Percentiles rank a stretch among this genome's conserved stretches.
These are phyloP conservation scores for Nicotiana otophora DNA, from an alignment of 257 asterid species.

Conservation along the genomic window DNA sequence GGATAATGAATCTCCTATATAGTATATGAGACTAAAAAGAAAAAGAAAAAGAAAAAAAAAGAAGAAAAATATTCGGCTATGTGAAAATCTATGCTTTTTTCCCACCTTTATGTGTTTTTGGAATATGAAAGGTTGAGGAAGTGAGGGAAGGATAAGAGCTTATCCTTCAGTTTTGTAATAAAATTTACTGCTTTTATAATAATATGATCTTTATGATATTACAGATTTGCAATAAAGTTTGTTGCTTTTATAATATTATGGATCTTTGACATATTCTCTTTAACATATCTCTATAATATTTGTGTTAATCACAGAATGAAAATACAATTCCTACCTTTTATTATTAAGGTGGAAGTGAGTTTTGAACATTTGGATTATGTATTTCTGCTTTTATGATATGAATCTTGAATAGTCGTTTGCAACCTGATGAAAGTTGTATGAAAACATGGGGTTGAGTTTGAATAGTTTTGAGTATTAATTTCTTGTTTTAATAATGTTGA, in stretches of 20 bases:
- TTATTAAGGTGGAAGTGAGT: not conserved
- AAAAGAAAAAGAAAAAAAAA: not conserved
- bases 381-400: not conserved
- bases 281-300: not conserved
- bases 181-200: not conserved
- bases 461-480: too few species aligned
- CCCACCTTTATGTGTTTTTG: slow-evolving; percentile 8
- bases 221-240: not conserved
- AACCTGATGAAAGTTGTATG: too few species aligned
- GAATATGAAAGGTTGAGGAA: slow-evolving; percentile 8
- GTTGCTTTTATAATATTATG: not conserved
- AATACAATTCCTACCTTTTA: too few species aligned
- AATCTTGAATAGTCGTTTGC: not conserved
- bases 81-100: not conserved
- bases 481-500: too few species aligned
- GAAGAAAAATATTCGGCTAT: not conserved
- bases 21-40: not conserved
- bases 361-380: not conserved
- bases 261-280: too few species aligned
- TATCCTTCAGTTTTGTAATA: slow-evolving; percentile 1
- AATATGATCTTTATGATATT: not conserved
- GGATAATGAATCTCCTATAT: slow-evolving; percentile 7
- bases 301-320: not conserved
- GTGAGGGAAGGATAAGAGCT: not conserved
- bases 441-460: too few species aligned